A percentile compares a stretch with the other conserved stretches of the same genome.
Evolutionary conservation across 257 asterid species (phyloP).

Genomic region (Solanum habrochaites): DNA sequence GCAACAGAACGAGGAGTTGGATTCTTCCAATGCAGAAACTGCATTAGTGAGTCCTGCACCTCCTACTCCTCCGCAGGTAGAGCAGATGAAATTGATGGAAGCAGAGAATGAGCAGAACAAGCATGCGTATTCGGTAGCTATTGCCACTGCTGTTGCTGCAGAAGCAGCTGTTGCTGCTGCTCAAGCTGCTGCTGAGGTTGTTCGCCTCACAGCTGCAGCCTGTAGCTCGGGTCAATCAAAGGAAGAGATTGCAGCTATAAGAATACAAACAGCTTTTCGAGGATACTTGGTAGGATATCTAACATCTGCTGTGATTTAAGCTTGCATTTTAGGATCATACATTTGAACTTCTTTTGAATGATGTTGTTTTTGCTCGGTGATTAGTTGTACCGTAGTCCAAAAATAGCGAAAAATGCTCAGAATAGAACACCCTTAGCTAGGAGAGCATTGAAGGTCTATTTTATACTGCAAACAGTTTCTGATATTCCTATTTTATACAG

Average conservation of each 20-base stretch:
- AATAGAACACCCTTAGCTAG: not conserved
- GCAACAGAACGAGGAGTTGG: slow-evolving; percentile 24
- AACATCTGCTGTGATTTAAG: not conserved
- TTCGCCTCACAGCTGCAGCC: slow-evolving; percentile 50
- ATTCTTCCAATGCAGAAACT: slow-evolving; percentile 16
- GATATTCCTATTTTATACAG: slow-evolving; percentile 23
- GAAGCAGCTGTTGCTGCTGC: slow-evolving; percentile 87
- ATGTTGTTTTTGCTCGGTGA: not conserved
- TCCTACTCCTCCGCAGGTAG: slow-evolving; percentile 8
- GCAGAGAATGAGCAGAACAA: slow-evolving; percentile 60
- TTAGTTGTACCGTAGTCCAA: not conserved
- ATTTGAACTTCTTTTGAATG: not conserved
- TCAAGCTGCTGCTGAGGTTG: slow-evolving; percentile 81
- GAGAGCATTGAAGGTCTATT: not conserved
- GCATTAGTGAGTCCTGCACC: slow-evolving; percentile 11
- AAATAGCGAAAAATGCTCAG: not conserved
- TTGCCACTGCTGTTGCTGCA: slow-evolving; percentile 75
- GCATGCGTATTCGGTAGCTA: slow-evolving; percentile 62
- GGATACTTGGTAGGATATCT: slow-evolving; percentile 54
- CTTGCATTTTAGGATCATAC: not conserved
- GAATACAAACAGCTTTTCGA: slow-evolving; percentile 64
- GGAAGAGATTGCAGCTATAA: slow-evolving; percentile 60
- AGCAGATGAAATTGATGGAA: slow-evolving; percentile 35
- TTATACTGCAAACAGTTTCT: not conserved
- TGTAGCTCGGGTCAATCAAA: slow-evolving; percentile 29